Conservation (phyloP, 2,329 filamentous ascomycete genomes). For the Parascedosporium putredinis region DNA sequence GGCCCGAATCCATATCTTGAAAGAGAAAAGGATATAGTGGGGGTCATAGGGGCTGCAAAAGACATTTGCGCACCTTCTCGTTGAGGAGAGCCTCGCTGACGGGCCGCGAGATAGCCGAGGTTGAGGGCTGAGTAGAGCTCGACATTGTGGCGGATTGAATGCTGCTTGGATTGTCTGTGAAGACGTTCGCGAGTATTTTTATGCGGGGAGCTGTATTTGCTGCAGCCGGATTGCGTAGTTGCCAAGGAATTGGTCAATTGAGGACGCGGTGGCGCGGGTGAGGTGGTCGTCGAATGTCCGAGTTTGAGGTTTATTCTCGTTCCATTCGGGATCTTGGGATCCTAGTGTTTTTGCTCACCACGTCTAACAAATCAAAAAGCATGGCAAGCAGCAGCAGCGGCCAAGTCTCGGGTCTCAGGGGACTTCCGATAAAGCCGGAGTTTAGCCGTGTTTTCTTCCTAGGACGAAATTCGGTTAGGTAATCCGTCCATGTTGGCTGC, state of each 20-base stretch:
- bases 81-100: slow-evolving; percentile 97
- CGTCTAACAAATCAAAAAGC: too few relatives aligned
- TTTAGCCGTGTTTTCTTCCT: too few relatives aligned
- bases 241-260: not conserved
- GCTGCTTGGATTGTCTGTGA: not conserved
- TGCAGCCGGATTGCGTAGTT: not conserved
- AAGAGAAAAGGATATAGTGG: too few relatives aligned
- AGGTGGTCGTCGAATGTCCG: not conserved
- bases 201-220: not conserved
- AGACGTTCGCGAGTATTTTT: not conserved
- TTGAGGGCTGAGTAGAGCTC: slow-evolving; percentile 32
- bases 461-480: too few relatives aligned
- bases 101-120: slow-evolving; percentile 57
- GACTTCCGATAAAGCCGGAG: too few relatives aligned
- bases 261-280: not conserved
- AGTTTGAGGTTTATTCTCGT: slow-evolving; percentile 8
- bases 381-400: too few relatives aligned
- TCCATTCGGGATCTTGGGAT: not conserved
- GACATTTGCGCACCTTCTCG: slow-evolving; percentile 68
- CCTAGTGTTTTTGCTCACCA: too few relatives aligned
- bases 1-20: too few relatives aligned
- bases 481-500: too few relatives aligned
- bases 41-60: too few relatives aligned
- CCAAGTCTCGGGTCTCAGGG: too few relatives aligned
- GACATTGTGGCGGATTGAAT: slow-evolving; percentile 35